Evolutionary conservation across 2,329 filamentous ascomycete genomes (phyloP).

Genomic region (Penicillium vulpinum): DNA sequence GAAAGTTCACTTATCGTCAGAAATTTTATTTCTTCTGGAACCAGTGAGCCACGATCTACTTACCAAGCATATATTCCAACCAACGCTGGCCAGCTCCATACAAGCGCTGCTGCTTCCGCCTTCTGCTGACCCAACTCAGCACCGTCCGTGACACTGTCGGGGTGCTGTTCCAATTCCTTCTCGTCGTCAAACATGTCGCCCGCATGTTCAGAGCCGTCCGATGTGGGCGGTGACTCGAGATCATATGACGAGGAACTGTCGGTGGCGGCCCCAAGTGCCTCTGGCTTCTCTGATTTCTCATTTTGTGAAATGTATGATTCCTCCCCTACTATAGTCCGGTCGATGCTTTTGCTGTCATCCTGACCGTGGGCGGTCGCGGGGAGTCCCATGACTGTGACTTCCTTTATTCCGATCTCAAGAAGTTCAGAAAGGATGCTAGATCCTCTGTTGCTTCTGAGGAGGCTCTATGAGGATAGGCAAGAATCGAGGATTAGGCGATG

Average conservation of each 20-base stretch:
- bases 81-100: constrained; percentile 40
- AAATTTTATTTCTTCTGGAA: not conserved
- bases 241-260: not conserved
- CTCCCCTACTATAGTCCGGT: not conserved
- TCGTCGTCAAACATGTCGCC: constrained; percentile 20
- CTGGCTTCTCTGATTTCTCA: not conserved
- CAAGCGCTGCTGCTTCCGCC: constrained; percentile 45
- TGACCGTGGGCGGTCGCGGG: not conserved
- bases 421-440: not conserved
- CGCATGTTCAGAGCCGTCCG: not conserved
- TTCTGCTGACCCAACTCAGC: constrained; percentile 29
- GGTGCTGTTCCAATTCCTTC: constrained; percentile 17
- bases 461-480: not conserved
- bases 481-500: not conserved
- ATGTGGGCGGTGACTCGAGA: not conserved
- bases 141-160: constrained; percentile 15
- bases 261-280: not conserved
- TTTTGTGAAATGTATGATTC: not conserved
- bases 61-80: constrained; percentile 39
- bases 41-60: not conserved
- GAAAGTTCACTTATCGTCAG: not conserved
- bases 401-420: not conserved
- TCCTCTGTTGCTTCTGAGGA: not conserved
- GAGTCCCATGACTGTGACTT: constrained; percentile 8
- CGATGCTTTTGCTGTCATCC: not conserved